Conservation (phyloP, 306 rosid genomes). For the Vigna nakashimae region DNA sequence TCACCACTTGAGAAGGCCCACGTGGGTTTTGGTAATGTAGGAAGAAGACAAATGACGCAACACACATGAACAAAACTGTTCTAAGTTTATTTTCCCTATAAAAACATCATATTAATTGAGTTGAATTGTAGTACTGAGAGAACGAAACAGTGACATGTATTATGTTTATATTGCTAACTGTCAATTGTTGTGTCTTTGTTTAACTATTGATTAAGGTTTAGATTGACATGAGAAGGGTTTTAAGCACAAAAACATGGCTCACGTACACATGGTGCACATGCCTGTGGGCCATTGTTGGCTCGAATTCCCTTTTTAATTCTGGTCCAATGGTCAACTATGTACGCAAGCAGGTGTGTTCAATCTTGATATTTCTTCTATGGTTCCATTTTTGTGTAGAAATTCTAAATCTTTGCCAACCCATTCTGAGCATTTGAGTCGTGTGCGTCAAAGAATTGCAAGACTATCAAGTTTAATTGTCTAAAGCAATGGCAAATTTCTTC, state of each 20-base stretch:
- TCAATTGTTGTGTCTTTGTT: conserved; percentile 15
- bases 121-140: too few relatives aligned
- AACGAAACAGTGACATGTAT: conserved; percentile 20
- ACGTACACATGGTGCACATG: conserved; percentile 53
- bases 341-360: neutral
- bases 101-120: too few relatives aligned
- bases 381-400: neutral
- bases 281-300: conserved; percentile 41
- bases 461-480: neutral
- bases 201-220: neutral
- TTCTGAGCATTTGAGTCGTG: conserved; percentile 18
- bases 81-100: too few relatives aligned
- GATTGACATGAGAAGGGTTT: conserved; percentile 17
- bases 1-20: conserved; percentile 42
- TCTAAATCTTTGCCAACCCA: conserved; percentile 38
- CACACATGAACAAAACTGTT: neutral
- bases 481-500: neutral
- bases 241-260: conserved; percentile 26
- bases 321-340: conserved; percentile 28
- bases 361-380: neutral
- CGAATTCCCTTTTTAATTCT: conserved; percentile 30
- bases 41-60: conserved; percentile 51
- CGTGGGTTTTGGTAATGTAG: conserved; percentile 50
- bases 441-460: conserved; percentile 9
- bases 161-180: conserved; percentile 33